Percentiles rank a stretch among this genome's conserved stretches.
Evolutionary conservation across 140 eudicot species (phyloP).

Genomic region (Oenanthe javanica): DNA sequence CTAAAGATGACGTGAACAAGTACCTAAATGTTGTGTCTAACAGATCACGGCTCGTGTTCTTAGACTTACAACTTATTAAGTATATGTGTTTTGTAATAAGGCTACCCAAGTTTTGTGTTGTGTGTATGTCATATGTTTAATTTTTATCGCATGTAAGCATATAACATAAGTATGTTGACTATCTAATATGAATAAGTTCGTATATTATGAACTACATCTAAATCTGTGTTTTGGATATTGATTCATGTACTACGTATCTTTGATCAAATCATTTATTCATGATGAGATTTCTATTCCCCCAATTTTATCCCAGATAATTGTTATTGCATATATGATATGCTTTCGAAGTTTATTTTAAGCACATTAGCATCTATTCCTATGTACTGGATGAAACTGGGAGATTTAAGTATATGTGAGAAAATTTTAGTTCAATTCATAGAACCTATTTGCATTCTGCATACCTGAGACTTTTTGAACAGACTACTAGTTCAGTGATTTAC

Average conservation of each 20-base stretch:
- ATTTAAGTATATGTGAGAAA: neutral
- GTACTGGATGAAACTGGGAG: neutral
- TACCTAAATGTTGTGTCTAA: neutral
- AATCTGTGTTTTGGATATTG: neutral
- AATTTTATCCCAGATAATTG: neutral
- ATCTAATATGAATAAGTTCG: neutral
- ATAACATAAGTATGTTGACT: neutral
- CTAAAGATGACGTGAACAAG: neutral
- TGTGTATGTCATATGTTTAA: neutral
- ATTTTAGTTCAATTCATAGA: neutral
- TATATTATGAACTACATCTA: neutral
- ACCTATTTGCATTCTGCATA: neutral
- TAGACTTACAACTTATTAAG: neutral
- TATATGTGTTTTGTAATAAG: neutral
- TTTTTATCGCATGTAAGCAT: neutral
- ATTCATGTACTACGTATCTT: neutral
- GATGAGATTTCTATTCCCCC: neutral
- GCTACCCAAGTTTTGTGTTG: neutral
- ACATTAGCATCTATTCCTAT: neutral
- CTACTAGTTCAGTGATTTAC: neutral
- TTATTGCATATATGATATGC: neutral
- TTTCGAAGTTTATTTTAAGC: neutral
- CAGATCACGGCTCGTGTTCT: neutral
- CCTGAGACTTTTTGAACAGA: neutral
- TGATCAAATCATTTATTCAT: neutral